Conservation (phyloP, 2,329 filamentous ascomycete species). For the Paecilomyces sp. region DNA sequence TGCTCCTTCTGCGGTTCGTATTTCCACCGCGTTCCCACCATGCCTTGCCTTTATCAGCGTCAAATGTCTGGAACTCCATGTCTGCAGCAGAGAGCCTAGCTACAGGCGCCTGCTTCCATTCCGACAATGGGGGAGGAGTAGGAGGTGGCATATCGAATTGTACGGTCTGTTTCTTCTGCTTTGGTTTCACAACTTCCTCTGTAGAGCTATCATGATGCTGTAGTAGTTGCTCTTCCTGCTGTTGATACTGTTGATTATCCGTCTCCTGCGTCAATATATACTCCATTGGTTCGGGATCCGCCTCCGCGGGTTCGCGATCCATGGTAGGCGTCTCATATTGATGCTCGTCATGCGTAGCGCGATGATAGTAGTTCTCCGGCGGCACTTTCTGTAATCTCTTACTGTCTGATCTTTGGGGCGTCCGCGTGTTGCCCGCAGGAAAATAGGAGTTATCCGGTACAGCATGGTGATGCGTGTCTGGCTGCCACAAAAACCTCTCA, state of each 20-base stretch:
- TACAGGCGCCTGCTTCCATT: constrained; percentile 64
- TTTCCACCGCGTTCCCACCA: constrained; percentile 69
- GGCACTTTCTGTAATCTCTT: neutral
- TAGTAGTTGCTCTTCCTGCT: neutral
- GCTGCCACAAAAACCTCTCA: neutral
- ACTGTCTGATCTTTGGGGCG: neutral
- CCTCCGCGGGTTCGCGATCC: constrained; percentile 1
- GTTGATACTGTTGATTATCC: neutral
- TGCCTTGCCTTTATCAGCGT: constrained; percentile 48
- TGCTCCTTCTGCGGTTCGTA: constrained; percentile 40
- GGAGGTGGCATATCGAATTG: constrained; percentile 41
- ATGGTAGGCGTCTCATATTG: neutral
- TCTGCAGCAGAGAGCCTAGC: constrained; percentile 53
- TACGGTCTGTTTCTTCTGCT: constrained; percentile 33
- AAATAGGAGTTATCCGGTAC: neutral
- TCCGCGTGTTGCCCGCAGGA: neutral
- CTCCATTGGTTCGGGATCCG: neutral
- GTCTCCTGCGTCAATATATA: neutral
- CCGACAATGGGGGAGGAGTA: constrained; percentile 42
- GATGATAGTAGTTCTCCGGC: neutral
- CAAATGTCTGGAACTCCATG: constrained; percentile 50
- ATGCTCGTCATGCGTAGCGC: neutral
- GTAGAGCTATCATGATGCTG: neutral
- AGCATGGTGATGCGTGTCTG: neutral
- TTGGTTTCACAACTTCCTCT: constrained; percentile 16